Percentiles rank a stretch among this genome's conserved stretches.
Evolutionary conservation across 2,329 filamentous ascomycete genomes (phyloP).

Genomic region (Penicillium sp.): DNA sequence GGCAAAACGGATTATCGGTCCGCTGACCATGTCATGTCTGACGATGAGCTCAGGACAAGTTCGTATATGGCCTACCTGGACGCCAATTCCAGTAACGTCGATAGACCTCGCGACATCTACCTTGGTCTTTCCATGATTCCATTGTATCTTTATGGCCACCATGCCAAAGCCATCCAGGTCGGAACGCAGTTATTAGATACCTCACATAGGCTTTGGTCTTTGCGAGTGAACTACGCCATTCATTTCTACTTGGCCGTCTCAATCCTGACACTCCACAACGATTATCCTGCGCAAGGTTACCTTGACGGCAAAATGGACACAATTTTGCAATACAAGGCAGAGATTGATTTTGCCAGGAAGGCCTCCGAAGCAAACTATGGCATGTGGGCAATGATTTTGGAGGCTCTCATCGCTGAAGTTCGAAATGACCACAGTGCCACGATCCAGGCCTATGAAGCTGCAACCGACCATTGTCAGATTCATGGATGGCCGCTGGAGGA

Average conservation of each 20-base stretch:
- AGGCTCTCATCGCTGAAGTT: slow-evolving; percentile 59
- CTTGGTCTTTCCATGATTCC: slow-evolving; percentile 53
- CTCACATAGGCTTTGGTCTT: slow-evolving; percentile 52
- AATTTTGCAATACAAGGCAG: slow-evolving; percentile 54
- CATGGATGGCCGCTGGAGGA: slow-evolving; percentile 64
- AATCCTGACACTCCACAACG: slow-evolving; percentile 48
- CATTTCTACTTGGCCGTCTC: slow-evolving; percentile 53
- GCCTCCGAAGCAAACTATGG: slow-evolving; percentile 65
- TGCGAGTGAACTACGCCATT: slow-evolving; percentile 47
- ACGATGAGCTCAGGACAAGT: slow-evolving; percentile 56
- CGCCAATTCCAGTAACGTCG: slow-evolving; percentile 51
- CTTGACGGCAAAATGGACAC: slow-evolving; percentile 53
- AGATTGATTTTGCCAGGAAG: slow-evolving; percentile 57
- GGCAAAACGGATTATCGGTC: slow-evolving; percentile 61
- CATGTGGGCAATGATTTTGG: slow-evolving; percentile 60
- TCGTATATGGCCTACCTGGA: slow-evolving; percentile 55
- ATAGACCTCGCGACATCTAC: slow-evolving; percentile 61
- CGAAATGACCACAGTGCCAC: slow-evolving; percentile 49
- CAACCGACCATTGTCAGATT: slow-evolving; percentile 64
- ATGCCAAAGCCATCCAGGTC: slow-evolving; percentile 49
- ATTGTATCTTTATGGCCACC: slow-evolving; percentile 52
- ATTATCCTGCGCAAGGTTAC: slow-evolving; percentile 48
- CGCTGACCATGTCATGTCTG: slow-evolving; percentile 56
- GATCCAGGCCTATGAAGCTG: slow-evolving; percentile 56
- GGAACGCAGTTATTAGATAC: slow-evolving; percentile 46